Evolutionary conservation across 305 asterid species (phyloP).

Genomic region (Rubia tinctorum): DNA sequence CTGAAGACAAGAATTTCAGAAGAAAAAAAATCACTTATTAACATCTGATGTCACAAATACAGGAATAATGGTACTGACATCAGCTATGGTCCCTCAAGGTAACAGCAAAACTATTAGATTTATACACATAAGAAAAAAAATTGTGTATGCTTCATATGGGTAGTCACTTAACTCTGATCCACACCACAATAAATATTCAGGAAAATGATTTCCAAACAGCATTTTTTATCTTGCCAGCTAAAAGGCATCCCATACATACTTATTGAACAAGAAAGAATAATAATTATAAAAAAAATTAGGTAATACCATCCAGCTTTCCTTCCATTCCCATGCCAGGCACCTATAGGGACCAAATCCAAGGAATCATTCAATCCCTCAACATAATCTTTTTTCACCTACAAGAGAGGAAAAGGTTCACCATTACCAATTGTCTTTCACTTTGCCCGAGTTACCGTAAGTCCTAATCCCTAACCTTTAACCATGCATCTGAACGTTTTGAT

Average conservation of each 20-base stretch:
- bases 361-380: conserved; percentile 83
- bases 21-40: not conserved
- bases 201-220: not conserved
- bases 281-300: not conserved
- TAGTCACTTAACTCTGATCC: not conserved
- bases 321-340: conserved; percentile 98
- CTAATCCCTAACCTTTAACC: conserved; percentile 65
- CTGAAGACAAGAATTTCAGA: not conserved
- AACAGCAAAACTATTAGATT: not conserved
- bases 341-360: conserved; percentile 90
- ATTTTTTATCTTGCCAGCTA: not conserved
- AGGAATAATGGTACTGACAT: not conserved
- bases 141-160: not conserved
- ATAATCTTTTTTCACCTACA: conserved; percentile 88
- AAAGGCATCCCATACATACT: not conserved
- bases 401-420: conserved; percentile 7
- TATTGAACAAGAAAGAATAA: not conserved
- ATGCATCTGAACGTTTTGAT: conserved; percentile 89
- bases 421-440: not conserved
- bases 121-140: not conserved
- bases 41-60: not conserved
- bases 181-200: not conserved
- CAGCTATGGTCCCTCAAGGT: not conserved
- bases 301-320: conserved; percentile 93
- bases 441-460: not conserved